Base-by-base conservation (phyloP, 495 filamentous ascomycete species). In the Talaromyces ruber region DNA sequence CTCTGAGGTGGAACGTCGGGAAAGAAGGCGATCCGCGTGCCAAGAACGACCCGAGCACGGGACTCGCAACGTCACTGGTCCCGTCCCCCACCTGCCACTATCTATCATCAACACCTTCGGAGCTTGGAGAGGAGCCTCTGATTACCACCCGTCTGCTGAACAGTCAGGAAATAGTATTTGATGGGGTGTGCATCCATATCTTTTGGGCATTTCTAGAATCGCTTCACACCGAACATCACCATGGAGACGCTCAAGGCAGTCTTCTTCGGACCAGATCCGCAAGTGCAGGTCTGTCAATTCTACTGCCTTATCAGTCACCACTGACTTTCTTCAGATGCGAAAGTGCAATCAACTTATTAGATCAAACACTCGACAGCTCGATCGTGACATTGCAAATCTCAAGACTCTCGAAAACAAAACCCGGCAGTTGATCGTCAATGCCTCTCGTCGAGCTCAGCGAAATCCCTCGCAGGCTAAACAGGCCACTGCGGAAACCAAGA, bases 301-400 rank as follows among this genome's bases (percentile, higher is more conserved):
- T 16, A 12, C 51, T 52, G 39, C 43, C 25, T 43, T 47, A 24
- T 3, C 22, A 25, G 18, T 37, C 28, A 29, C 51, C 28, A 29
- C 51, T 62, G 30, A 62, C 60, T 22, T 57, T 22, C 14, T 34
- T 24, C 62, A 97, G 93, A 88, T 93, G 79, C 86, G 93, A 62
- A 97, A 97, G 89, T 98, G 94, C 72, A 97, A 97, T 77, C 74
- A 83, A 61, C 84, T 98, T 62, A 89, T 98, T 67, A 91, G 94
- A 59, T 72, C 83, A 68, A 98, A 98, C 76, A 89, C 91, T 60
- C 91, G 94, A 65, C 93, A 97, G 71, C 86, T 98, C 63, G 94
- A 98, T 72, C 93, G 94, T 66, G 93, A 98, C 75, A 91, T 98
- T 70, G 68, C 78, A 30, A 78, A 86, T 52, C 84, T 95, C 63